phyloP scores from a whole-genome alignment of 805 yeast species.

The Kuraishia borneana region DNA sequence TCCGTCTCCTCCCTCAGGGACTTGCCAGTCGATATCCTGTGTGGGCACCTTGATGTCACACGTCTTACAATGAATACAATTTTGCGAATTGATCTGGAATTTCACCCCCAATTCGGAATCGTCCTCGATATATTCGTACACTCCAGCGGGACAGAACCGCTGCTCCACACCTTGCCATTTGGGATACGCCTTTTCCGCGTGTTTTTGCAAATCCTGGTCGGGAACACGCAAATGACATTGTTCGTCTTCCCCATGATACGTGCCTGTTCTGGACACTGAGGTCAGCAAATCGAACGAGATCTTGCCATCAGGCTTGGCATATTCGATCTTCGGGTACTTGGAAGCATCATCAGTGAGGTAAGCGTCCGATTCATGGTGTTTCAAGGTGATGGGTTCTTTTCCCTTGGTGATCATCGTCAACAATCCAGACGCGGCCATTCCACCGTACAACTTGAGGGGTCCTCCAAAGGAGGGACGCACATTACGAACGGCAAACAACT shows the following conservation, averaged over 20 bases:
- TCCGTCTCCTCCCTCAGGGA: constrained; percentile 99
- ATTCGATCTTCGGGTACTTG: constrained; percentile 59
- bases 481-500: constrained; percentile 76
- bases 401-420: constrained; percentile 75
- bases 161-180: constrained; percentile 80
- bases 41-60: constrained; percentile 96
- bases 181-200: constrained; percentile 61
- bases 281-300: constrained; percentile 87
- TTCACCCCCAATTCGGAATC: constrained; percentile 54
- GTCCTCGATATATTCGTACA: constrained; percentile 79
- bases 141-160: constrained; percentile 97
- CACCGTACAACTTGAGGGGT: constrained; percentile 70
- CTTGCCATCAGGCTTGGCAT: constrained; percentile 94
- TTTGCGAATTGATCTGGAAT: constrained; percentile 91
- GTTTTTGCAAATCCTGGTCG: constrained; percentile 51
- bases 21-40: constrained; percentile 91
- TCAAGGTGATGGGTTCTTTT: constrained; percentile 78
- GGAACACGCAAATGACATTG: constrained; percentile 73
- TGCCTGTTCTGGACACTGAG: constrained; percentile 94
- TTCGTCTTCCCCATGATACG: constrained; percentile 92
- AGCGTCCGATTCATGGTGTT: constrained; percentile 59
- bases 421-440: constrained; percentile 74
- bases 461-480: constrained; percentile 84
- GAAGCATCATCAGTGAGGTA: constrained; percentile 58
- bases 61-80: constrained; percentile 96